Conservation (phyloP, 805 yeast genomes). For the Barnettozyma californica region DNA sequence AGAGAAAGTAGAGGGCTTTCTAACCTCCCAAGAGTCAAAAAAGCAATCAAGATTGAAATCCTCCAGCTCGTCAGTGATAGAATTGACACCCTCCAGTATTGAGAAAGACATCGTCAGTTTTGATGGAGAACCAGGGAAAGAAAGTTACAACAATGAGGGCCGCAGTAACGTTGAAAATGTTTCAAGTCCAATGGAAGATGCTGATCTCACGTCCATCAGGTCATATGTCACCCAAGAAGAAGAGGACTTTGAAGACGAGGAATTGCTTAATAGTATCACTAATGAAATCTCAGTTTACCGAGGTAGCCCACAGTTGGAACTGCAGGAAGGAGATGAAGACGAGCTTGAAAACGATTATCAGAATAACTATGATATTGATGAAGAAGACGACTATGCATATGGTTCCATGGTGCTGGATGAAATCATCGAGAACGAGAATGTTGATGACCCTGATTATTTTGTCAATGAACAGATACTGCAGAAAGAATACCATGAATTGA, state of each 20-base stretch:
- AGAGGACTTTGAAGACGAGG: slow-evolving; percentile 20
- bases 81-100: neutral
- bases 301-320: neutral
- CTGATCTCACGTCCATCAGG: slow-evolving; percentile 13
- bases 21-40: neutral
- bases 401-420: slow-evolving; percentile 37
- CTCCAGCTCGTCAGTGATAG: neutral
- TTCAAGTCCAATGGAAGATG: neutral
- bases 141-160: neutral
- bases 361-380: slow-evolving; percentile 24
- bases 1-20: neutral
- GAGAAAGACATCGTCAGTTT: neutral
- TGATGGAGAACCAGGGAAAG: neutral
- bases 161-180: neutral
- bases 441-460: slow-evolving; percentile 24
- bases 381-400: slow-evolving; percentile 31
- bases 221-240: slow-evolving; percentile 11
- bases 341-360: slow-evolving; percentile 32
- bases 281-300: slow-evolving; percentile 17
- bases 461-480: slow-evolving; percentile 25
- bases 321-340: slow-evolving; percentile 27
- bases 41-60: slow-evolving; percentile 23
- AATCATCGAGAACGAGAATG: slow-evolving; percentile 36
- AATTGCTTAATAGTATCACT: slow-evolving; percentile 15
- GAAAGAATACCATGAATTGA: slow-evolving; percentile 28